phyloP scores from a whole-genome alignment of 371 early-diverging fungal species.

The Mucor lusitanicus region DNA sequence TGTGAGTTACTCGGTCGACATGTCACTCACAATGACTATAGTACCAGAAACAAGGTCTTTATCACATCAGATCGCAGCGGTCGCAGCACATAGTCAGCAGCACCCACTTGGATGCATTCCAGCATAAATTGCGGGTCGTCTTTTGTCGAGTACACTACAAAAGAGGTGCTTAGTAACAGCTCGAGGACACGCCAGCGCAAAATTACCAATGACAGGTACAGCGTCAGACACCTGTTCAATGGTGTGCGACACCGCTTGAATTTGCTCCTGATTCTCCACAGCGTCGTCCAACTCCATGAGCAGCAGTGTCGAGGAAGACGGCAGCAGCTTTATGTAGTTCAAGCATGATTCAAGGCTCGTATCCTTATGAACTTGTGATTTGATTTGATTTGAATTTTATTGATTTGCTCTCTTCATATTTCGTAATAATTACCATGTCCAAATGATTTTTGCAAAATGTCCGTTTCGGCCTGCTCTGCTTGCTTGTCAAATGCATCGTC shows the following conservation, averaged over 20 bases:
- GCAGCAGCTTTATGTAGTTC: constrained; percentile 16
- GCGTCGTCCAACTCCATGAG: constrained; percentile 29
- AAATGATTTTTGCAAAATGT: constrained; percentile 19
- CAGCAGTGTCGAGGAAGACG: constrained; percentile 26
- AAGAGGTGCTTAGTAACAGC: not conserved
- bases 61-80: constrained; percentile 52
- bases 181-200: not conserved
- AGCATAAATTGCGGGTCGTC: constrained; percentile 39
- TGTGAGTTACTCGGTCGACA: not conserved
- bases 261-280: not conserved
- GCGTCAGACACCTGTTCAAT: constrained; percentile 17
- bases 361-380: constrained; percentile 18
- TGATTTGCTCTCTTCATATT: not conserved
- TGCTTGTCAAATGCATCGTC: constrained; percentile 4
- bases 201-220: constrained; percentile 27
- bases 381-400: not conserved
- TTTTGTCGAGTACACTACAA: constrained; percentile 29
- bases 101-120: constrained; percentile 50
- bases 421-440: constrained; percentile 19
- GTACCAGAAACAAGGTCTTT: constrained; percentile 56
- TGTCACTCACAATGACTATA: not conserved
- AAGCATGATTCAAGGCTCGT: constrained; percentile 22
- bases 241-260: constrained; percentile 14
- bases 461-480: constrained; percentile 7
- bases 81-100: constrained; percentile 51